phyloP scores from a whole-genome alignment of 495 filamentous ascomycete genomes.

The Penicillium parvum region DNA sequence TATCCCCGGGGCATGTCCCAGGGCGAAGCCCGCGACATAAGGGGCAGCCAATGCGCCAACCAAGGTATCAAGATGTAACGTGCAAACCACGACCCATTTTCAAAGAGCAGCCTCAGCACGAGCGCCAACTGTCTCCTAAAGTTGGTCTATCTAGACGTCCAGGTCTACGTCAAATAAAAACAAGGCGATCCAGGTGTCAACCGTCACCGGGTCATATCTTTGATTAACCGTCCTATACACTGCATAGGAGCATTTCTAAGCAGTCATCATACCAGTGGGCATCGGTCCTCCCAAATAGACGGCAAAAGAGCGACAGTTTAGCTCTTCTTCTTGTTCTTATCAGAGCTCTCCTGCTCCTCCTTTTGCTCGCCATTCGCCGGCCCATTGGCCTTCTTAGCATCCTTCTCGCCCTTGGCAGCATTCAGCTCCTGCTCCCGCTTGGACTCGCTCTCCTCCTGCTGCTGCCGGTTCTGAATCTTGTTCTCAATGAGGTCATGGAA shows the following conservation, averaged over 20 bases:
- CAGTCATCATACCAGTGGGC: conserved; percentile 28
- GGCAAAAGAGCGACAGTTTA: conserved; percentile 24
- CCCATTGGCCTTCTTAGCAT: conserved; percentile 57
- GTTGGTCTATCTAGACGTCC: no score
- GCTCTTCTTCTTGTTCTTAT: conserved; percentile 57
- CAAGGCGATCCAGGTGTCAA: conserved; percentile 1
- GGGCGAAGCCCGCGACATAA: no score
- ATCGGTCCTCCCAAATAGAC: conserved; percentile 11
- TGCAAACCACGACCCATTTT: no score
- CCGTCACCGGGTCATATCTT: conserved; percentile 8
- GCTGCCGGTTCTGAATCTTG: conserved; percentile 98
- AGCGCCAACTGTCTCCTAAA: no score
- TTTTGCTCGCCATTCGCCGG: conserved; percentile 59
- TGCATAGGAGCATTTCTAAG: conserved; percentile 23
- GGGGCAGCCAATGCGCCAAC: no score
- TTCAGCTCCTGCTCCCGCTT: conserved; percentile 66
- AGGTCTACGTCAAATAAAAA: not conserved
- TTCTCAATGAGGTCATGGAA: conserved; percentile 99
- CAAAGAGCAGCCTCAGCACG: no score
- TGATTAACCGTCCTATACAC: conserved; percentile 31
- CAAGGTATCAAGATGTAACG: no score
- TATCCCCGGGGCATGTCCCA: no score
- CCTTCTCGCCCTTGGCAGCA: conserved; percentile 57
- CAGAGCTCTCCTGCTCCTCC: conserved; percentile 61
- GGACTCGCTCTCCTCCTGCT: conserved; percentile 89